phyloP scores from a whole-genome alignment of 768 basidiomycete species.

The Dioszegia crocea region DNA sequence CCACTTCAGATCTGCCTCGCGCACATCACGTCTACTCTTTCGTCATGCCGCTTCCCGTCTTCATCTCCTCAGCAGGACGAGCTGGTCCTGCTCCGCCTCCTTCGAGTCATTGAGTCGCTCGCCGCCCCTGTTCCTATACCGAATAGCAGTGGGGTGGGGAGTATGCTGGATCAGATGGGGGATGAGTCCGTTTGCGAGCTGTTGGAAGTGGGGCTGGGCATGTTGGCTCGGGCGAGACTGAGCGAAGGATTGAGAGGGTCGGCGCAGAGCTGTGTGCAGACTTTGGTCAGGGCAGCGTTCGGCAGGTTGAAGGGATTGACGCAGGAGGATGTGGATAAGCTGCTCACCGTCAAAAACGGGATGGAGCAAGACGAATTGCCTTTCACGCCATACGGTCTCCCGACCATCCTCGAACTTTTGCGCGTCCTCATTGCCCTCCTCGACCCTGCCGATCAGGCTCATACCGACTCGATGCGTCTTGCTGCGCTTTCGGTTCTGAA shows the following conservation, averaged over 20 bases:
- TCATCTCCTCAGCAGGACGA: constrained; percentile 98
- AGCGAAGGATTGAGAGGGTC: constrained; percentile 36
- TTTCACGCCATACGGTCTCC: constrained; percentile 68
- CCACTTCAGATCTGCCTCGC: constrained; percentile 63
- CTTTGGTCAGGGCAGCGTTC: constrained; percentile 77
- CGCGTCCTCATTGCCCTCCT: constrained; percentile 92
- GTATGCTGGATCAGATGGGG: constrained; percentile 62
- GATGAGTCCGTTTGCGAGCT: constrained; percentile 97
- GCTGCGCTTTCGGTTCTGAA: constrained; percentile 83
- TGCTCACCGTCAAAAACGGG: constrained; percentile 15
- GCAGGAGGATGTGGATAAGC: constrained; percentile 27
- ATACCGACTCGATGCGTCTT: constrained; percentile 91
- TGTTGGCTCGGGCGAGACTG: constrained; percentile 94
- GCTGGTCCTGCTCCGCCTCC: constrained; percentile 84
- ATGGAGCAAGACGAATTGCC: constrained; percentile 13
- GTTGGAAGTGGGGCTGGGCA: constrained; percentile 93
- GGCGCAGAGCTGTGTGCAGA: constrained; percentile 73
- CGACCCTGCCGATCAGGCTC: constrained; percentile 88
- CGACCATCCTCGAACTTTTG: constrained; percentile 85
- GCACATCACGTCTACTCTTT: constrained; percentile 80
- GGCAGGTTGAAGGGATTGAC: constrained; percentile 55
- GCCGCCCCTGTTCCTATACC: constrained; percentile 53
- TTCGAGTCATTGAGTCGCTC: constrained; percentile 80
- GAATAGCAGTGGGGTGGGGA: constrained; percentile 47
- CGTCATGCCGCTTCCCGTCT: constrained; percentile 96